Base-by-base conservation (phyloP, 306 rosid genomes). In the Canavalia gladiata region DNA sequence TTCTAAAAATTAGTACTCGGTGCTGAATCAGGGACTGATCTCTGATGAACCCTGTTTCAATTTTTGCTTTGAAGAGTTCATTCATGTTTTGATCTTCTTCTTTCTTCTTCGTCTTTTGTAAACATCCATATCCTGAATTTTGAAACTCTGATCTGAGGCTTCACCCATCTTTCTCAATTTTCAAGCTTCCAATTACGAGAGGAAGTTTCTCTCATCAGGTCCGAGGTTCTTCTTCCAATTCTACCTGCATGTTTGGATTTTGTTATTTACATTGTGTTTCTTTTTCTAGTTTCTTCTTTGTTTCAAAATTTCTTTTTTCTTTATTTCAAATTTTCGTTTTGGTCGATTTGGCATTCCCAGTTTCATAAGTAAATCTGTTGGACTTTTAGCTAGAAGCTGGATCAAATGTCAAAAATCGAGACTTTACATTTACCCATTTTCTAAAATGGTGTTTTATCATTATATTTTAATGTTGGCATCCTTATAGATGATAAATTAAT, bases 401-500 rank as follows among this genome's bases (percentile, higher is more conserved):
- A 65, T 64, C 54, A 5, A 1, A 63, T 50, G 45, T 11, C 25
- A 76, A 76, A 75, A 75, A 13, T 75, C 33, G 58, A 76, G 46
- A 60, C 46, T 62, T 33, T 10, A 4, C 11, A 25, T 76, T 47
- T 75, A 13, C 47, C 70, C 18, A 1, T 60, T 60, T 75, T n/a
- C 11, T 34, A 33, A 57, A 29, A 83, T 85, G 88, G 82, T 84
- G 52, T 66, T 79, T 79, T 73, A 66, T 87, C 10, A 86, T 45
- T 45, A 0, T 45, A 2, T 4, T 4, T 45, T 45, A 25, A 18
- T 8, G 31, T 25, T 55, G 31, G 33, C 60, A 55, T 51, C 25
- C n/a, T 34, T 11, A 2, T 7, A 5, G 9, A 12, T 35, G 46
- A 6, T 4, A 62, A 35, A 63, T 35, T 63, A 63, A 11, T 35